Conservation (phyloP, 176 grass and related monocot species). For the Chloris gayana region DNA sequence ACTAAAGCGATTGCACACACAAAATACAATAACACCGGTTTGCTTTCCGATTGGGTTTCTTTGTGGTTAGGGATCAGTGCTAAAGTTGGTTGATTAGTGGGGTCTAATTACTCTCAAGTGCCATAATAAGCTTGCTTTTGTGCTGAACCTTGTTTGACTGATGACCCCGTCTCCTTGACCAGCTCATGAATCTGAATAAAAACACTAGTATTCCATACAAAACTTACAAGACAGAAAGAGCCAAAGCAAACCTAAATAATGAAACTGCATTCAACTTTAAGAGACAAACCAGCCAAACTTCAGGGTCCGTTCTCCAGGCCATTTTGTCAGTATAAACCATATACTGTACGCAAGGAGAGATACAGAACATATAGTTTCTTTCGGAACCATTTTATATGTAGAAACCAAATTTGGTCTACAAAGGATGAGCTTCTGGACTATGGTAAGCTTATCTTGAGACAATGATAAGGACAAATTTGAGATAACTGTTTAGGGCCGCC, state of each 20-base stretch:
- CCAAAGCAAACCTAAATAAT: constrained; percentile 36
- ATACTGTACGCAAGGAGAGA: neutral
- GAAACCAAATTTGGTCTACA: constrained; percentile 24
- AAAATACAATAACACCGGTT: constrained; percentile 13
- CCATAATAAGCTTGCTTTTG: constrained; percentile 42
- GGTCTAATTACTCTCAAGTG: constrained; percentile 57
- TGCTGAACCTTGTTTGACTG: constrained; percentile 54
- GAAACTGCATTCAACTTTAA: constrained; percentile 39
- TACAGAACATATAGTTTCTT: neutral
- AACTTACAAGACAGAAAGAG: constrained; percentile 48
- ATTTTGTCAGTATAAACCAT: constrained; percentile 1
- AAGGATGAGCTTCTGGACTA: constrained; percentile 15
- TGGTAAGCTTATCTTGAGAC: neutral
- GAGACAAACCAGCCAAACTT: constrained; percentile 39
- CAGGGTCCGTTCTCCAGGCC: constrained; percentile 4
- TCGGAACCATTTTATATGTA: neutral
- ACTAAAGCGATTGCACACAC: constrained; percentile 39
- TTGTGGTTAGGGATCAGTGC: constrained; percentile 55
- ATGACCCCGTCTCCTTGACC: constrained; percentile 45
- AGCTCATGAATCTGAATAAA: constrained; percentile 40
- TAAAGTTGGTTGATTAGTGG: constrained; percentile 57
- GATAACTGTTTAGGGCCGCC: constrained; percentile 16
- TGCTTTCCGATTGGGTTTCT: constrained; percentile 37
- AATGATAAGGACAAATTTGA: constrained; percentile 41
- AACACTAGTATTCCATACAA: neutral